phyloP scores from a whole-genome alignment of 2,329 filamentous ascomycete species.

The Pezicula radicicola region DNA sequence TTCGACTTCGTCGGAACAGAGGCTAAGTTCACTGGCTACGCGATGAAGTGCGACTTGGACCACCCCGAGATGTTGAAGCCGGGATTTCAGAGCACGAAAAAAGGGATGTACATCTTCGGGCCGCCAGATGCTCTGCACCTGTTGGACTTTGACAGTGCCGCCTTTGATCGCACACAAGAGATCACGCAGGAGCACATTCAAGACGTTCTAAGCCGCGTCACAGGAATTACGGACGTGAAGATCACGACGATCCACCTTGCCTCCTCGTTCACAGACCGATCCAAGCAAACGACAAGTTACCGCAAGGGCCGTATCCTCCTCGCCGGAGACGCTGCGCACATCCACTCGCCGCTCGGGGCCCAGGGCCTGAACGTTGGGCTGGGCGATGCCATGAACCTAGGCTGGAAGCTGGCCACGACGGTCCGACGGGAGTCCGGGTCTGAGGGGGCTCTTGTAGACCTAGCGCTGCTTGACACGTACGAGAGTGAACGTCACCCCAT shows the following conservation, averaged over 20 bases:
- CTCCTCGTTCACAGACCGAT: conserved; percentile 22
- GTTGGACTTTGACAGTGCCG: conserved; percentile 17
- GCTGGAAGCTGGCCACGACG: conserved; percentile 36
- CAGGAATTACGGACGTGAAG: conserved; percentile 17
- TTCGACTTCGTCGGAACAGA: not conserved
- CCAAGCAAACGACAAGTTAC: conserved; percentile 17
- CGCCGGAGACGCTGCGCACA: conserved; percentile 31
- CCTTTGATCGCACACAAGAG: conserved; percentile 16
- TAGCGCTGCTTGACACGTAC: conserved; percentile 32
- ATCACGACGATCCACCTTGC: conserved; percentile 23
- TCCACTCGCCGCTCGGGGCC: conserved; percentile 15
- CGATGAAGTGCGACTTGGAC: not conserved
- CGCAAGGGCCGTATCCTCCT: conserved; percentile 23
- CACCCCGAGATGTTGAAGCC: not conserved
- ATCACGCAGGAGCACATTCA: conserved; percentile 17
- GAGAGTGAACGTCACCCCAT: conserved; percentile 31
- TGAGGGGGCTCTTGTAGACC: conserved; percentile 1
- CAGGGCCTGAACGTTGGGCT: conserved; percentile 28
- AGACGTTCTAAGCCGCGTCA: conserved; percentile 16
- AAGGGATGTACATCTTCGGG: not conserved
- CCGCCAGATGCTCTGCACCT: conserved; percentile 5
- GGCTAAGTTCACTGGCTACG: not conserved
- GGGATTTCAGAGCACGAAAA: not conserved
- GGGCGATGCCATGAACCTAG: conserved; percentile 35
- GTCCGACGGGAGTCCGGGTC: conserved; percentile 14